These are phyloP conservation scores for Dothistroma septosporum DNA, from an alignment of 2,329 filamentous ascomycete genomes.

Conservation along the genomic window DNA sequence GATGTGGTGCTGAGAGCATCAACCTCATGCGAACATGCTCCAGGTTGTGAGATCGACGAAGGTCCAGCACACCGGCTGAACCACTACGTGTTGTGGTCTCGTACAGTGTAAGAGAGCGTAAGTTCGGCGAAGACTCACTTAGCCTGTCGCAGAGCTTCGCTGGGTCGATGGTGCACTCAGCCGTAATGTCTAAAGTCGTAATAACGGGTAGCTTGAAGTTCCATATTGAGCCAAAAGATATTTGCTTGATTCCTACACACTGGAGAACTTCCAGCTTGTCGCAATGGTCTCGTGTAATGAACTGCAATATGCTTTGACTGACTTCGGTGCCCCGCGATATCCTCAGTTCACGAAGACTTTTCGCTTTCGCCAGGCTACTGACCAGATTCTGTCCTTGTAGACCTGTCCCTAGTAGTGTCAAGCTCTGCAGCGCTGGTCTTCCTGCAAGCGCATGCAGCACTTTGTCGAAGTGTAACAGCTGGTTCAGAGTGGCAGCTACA, in stretches of 20 bases:
- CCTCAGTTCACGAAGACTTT: conserved; percentile 18
- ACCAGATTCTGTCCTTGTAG: conserved; percentile 21
- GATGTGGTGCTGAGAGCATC: background rate
- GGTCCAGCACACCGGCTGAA: conserved; percentile 4
- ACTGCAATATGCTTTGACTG: background rate
- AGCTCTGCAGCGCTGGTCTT: conserved; percentile 33
- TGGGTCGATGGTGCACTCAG: background rate
- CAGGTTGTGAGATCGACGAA: conserved; percentile 7
- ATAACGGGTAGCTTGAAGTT: background rate
- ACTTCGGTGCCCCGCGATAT: conserved; percentile 20
- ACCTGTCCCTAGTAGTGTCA: conserved; percentile 36
- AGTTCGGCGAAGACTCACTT: background rate
- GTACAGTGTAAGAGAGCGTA: conserved; percentile 4
- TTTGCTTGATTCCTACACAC: background rate
- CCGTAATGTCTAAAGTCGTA: background rate
- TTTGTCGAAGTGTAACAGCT: conserved; percentile 40
- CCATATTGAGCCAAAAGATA: background rate
- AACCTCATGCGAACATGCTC: conserved; percentile 8
- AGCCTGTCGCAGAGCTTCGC: background rate
- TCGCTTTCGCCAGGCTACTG: conserved; percentile 15
- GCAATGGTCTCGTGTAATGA: background rate
- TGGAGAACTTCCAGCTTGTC: background rate
- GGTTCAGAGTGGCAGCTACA: conserved; percentile 34
- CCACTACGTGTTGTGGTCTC: background rate
- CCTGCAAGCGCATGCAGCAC: conserved; percentile 37